Evolutionary conservation across 2,329 filamentous ascomycete genomes (phyloP).

Genomic region (Calcarisporium arbuscula): DNA sequence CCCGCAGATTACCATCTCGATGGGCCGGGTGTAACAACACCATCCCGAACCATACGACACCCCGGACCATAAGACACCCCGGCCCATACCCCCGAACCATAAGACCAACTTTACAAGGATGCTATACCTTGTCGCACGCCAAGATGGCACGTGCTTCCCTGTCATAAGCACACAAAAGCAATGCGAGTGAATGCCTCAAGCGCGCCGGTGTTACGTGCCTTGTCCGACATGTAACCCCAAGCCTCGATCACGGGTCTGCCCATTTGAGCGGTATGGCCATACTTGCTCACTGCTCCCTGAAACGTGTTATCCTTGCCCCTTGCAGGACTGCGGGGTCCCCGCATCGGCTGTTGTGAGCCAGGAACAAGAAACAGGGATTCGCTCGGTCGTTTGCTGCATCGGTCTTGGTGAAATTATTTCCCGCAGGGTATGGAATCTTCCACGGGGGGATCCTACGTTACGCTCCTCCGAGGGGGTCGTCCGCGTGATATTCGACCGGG

Average conservation of each 20-base stretch:
- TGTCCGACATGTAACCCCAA: conserved; percentile 4
- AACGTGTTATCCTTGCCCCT: conserved; percentile 4
- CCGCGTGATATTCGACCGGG: neutral
- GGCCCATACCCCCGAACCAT: too few relatives aligned
- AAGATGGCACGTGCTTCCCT: too few relatives aligned
- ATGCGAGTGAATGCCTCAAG: too few relatives aligned
- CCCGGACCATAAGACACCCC: too few relatives aligned
- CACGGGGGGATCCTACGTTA: conserved; percentile 10
- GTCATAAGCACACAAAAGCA: too few relatives aligned
- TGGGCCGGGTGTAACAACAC: too few relatives aligned
- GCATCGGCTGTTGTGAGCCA: neutral
- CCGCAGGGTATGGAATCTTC: neutral
- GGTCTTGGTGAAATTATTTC: neutral
- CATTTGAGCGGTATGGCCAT: too few relatives aligned
- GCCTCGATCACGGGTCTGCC: neutral
- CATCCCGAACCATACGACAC: too few relatives aligned
- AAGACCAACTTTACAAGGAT: too few relatives aligned
- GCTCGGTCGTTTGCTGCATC: conserved; percentile 1
- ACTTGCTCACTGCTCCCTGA: conserved; percentile 1
- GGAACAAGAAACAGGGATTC: neutral
- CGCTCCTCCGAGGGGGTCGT: conserved; percentile 1
- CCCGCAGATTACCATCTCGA: too few relatives aligned
- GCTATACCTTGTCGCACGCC: too few relatives aligned
- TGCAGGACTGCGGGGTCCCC: conserved; percentile 3
- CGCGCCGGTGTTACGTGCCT: conserved; percentile 7